Base-by-base conservation (phyloP, 495 filamentous ascomycete species). In the Trichoderma asperelloides region DNA sequence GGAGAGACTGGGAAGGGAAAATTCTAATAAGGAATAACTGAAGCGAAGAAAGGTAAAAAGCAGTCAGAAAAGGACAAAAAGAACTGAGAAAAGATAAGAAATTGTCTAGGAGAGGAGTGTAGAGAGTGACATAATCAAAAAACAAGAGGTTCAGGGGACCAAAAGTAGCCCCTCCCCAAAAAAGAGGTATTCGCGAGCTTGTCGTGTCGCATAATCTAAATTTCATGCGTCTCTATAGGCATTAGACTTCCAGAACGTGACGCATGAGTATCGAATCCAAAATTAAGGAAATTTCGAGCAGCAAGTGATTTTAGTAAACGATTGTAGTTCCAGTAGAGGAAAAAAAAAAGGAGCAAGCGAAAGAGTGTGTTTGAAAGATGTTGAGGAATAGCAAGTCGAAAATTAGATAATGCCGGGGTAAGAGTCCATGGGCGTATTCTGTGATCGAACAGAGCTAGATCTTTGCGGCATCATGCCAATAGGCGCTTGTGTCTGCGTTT, bases 381-480 rank as follows among this genome's bases (percentile, higher is more conserved):
- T 51, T 23, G 21, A 51, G n/a, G 9, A 51, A 23, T 23, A 9
- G 6, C 16, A 51, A 45, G 41, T 15, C 41, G 33, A 37, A 45
- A 51, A 23, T 74, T 70, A 82, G 63, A 80, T 80, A 78, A 81
- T 82, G 70, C 79, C 80, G n/a, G 76, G 69, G 28, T 73, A 70
- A 45, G 71, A 73, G 27, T 77, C 75, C 51, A 76, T 51, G 47
- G 47, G 47, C n/a, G 47, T 23, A n/a, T n/a, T 51, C 47, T 51
- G 47, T 23, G 47, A 51, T 23, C 47, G 16, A n/a, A 25, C 47
- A 25, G 47, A 51, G 47, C n/a, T 23, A n/a, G 47, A 51, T 23
- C 47, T 51, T 62, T 72, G 71, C 23, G 23, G 23, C 21, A 47
- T 47, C 43, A 16, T 28, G 16, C 23, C 27, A 21, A 13, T 3